Conservation (phyloP, 106 monocot species). For the Xerophyta viscosa region DNA sequence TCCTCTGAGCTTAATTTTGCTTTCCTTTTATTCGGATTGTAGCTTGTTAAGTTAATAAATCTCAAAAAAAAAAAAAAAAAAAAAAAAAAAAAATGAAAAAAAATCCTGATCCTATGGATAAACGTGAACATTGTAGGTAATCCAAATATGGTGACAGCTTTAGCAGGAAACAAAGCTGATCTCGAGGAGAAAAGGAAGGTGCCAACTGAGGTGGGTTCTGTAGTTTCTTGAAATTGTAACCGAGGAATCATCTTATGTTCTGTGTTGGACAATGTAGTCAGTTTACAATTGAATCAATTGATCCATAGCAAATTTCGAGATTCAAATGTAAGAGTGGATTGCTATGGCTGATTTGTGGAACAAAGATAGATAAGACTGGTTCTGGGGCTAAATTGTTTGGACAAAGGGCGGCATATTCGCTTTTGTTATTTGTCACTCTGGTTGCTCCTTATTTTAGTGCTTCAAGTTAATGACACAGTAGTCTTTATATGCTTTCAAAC, state of each 20-base stretch:
- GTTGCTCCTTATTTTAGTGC: too few species aligned
- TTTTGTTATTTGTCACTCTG: too few species aligned
- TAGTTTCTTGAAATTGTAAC: background rate
- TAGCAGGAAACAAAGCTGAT: slow-evolving; percentile 50
- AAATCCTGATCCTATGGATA: background rate
- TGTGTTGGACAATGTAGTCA: background rate
- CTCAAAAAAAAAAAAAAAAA: too few species aligned
- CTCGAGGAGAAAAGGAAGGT: slow-evolving; percentile 51
- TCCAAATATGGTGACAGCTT: slow-evolving; percentile 53
- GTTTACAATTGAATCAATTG: background rate
- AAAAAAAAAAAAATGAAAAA: background rate
- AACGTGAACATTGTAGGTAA: slow-evolving; percentile 13
- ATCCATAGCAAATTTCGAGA: too few species aligned
- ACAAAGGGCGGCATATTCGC: too few species aligned
- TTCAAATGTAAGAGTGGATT: too few species aligned
- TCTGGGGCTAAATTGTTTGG: too few species aligned
- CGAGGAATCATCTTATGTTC: background rate
- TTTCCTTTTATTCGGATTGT: background rate
- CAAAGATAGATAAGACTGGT: too few species aligned
- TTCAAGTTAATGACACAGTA: too few species aligned
- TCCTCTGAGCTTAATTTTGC: background rate
- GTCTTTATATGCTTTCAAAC: too few species aligned
- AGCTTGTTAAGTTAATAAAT: too few species aligned
- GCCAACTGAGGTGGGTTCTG: slow-evolving; percentile 23
- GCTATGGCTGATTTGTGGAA: too few species aligned